A percentile compares a stretch with the other conserved stretches of the same genome.
Conservation (phyloP, 2,329 filamentous ascomycete genomes). For the Botrytis galanthina region DNA sequence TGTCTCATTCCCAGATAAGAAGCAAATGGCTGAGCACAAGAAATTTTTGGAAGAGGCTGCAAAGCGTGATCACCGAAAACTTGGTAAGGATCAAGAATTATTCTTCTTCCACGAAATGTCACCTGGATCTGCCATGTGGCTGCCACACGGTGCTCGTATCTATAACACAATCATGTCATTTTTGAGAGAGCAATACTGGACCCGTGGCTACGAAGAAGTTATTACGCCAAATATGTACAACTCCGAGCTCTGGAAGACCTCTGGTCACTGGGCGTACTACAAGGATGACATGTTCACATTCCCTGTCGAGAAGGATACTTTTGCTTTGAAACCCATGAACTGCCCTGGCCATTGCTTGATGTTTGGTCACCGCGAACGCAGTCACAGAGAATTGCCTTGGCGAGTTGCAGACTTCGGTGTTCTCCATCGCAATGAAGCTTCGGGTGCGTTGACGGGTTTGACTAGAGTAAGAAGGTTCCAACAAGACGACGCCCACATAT, state of each 20-base stretch:
- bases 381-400: slow-evolving; percentile 86
- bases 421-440: slow-evolving; percentile 92
- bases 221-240: slow-evolving; percentile 98
- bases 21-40: slow-evolving; percentile 87
- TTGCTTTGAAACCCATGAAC: slow-evolving; percentile 95
- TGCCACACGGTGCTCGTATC: slow-evolving; percentile 89
- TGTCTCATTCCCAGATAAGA: slow-evolving; percentile 95
- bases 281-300: slow-evolving; percentile 96
- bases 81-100: slow-evolving; percentile 92
- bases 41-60: slow-evolving; percentile 97
- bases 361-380: slow-evolving; percentile 78
- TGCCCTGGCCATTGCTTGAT: slow-evolving; percentile 92
- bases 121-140: slow-evolving; percentile 89
- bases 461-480: slow-evolving; percentile 92
- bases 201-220: slow-evolving; percentile 91
- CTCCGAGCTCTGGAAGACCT: slow-evolving; percentile 86
- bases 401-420: slow-evolving; percentile 95
- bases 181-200: slow-evolving; percentile 84
- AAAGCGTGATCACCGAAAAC: slow-evolving; percentile 91
- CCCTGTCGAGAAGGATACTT: slow-evolving; percentile 76
- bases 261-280: slow-evolving; percentile 92
- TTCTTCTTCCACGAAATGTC: slow-evolving; percentile 96
- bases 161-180: slow-evolving; percentile 85
- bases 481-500: slow-evolving; percentile 95
- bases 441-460: slow-evolving; percentile 83